These are phyloP conservation scores for Neonectria sp. DNA, from an alignment of 2,329 filamentous ascomycete species.

Conservation along the genomic window DNA sequence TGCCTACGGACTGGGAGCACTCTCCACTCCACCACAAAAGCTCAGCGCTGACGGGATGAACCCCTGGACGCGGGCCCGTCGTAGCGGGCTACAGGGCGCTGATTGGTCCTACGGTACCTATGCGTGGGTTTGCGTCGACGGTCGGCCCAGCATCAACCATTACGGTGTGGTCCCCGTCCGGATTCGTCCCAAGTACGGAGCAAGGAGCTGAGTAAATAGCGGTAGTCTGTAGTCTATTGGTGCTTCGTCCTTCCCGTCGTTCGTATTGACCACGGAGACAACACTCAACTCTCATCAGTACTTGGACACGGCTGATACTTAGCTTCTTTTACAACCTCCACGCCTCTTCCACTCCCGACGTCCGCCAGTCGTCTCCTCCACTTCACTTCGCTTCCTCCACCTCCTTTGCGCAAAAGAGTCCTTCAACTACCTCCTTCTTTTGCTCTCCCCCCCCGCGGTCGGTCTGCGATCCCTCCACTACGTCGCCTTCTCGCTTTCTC, in stretches of 20 bases:
- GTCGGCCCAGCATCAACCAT: conserved; percentile 37
- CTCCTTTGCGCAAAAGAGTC: background rate
- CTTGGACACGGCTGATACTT: background rate
- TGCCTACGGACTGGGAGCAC: background rate
- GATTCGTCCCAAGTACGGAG: background rate
- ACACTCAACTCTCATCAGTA: background rate
- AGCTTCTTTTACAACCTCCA: background rate
- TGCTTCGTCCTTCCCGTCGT: background rate
- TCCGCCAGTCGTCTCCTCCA: background rate
- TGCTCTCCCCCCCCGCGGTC: conserved; percentile 1
- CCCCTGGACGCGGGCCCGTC: conserved; percentile 44
- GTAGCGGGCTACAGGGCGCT: conserved; percentile 40
- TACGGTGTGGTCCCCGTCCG: conserved; percentile 19
- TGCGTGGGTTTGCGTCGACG: conserved; percentile 37
- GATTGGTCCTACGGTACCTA: conserved; percentile 48
- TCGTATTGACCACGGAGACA: conserved; percentile 5
- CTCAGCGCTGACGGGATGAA: conserved; percentile 36
- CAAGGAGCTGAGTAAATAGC: background rate
- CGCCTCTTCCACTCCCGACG: background rate
- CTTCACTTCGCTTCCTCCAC: background rate
- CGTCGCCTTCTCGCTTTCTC: conserved; percentile 27
- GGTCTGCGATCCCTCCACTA: conserved; percentile 2
- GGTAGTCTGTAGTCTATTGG: background rate
- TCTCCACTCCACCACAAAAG: conserved; percentile 16
- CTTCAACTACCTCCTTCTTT: background rate